Evolutionary conservation across 148 eudicot species (phyloP).

Genomic region (Euryodendron excelsum): DNA sequence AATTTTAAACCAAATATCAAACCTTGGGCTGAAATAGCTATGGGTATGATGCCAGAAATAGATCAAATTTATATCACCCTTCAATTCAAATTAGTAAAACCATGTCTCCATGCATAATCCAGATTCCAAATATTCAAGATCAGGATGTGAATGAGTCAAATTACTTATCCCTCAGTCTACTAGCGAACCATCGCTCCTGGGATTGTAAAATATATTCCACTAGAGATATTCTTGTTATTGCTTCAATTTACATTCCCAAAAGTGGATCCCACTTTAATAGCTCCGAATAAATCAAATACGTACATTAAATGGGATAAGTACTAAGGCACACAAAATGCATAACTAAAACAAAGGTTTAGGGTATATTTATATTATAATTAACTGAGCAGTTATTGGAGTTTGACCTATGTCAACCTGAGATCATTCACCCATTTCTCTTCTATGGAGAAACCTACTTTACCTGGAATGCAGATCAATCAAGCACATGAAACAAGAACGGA

Average conservation of each 20-base stretch:
- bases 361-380: too few relatives aligned
- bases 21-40: too few relatives aligned
- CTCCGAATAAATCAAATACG: too few relatives aligned
- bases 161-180: background rate
- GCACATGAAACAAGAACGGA: too few relatives aligned
- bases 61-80: background rate
- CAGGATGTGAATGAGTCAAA: constrained; percentile 5
- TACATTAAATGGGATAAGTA: background rate
- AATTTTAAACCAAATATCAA: too few relatives aligned
- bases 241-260: background rate
- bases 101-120: background rate
- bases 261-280: background rate
- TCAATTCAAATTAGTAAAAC: background rate
- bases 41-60: background rate
- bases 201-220: background rate
- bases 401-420: too few relatives aligned
- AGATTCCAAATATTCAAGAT: background rate
- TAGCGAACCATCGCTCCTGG: background rate
- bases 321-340: too few relatives aligned
- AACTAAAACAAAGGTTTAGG: too few relatives aligned
- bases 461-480: too few relatives aligned
- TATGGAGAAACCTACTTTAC: too few relatives aligned
- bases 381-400: too few relatives aligned
- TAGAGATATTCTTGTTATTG: background rate
- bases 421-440: too few relatives aligned